phyloP scores from a whole-genome alignment of 1,284 basidiomycete genomes.

The Inonotus hispidus region DNA sequence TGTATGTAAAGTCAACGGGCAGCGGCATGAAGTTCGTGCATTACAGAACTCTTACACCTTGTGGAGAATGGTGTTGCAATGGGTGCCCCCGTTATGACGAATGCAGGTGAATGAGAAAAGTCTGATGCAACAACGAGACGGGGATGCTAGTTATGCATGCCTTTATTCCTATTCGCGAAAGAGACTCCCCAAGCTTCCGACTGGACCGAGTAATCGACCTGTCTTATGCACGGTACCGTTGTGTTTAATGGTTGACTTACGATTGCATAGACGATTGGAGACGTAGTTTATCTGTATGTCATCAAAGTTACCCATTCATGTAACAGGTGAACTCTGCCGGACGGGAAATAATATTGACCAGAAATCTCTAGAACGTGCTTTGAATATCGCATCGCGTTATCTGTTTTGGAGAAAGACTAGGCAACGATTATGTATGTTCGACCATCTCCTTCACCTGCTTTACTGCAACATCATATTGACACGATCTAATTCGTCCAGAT shows the following conservation, averaged over 20 bases:
- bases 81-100: slow-evolving; percentile 36
- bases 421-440: slow-evolving; percentile 44
- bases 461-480: background rate
- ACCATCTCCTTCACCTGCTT: background rate
- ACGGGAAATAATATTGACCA: background rate
- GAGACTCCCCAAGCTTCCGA: slow-evolving; percentile 48
- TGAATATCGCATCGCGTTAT: slow-evolving; percentile 46
- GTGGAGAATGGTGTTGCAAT: slow-evolving; percentile 45
- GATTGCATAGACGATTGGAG: slow-evolving; percentile 59
- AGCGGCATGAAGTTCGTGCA: slow-evolving; percentile 47
- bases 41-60: slow-evolving; percentile 46
- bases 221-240: slow-evolving; percentile 51
- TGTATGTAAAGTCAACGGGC: slow-evolving; percentile 47
- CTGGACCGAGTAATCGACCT: slow-evolving; percentile 33
- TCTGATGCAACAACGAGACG: background rate
- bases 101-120: slow-evolving; percentile 19
- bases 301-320: slow-evolving; percentile 11
- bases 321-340: background rate
- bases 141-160: background rate
- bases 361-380: slow-evolving; percentile 53
- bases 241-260: slow-evolving; percentile 62
- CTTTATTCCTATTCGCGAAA: slow-evolving; percentile 21
- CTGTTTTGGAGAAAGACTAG: slow-evolving; percentile 45
- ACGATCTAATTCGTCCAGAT: slow-evolving; percentile 33
- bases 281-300: slow-evolving; percentile 49